Base-by-base conservation (phyloP, 805 yeast species). In the Kurtzmaniella fragi region DNA sequence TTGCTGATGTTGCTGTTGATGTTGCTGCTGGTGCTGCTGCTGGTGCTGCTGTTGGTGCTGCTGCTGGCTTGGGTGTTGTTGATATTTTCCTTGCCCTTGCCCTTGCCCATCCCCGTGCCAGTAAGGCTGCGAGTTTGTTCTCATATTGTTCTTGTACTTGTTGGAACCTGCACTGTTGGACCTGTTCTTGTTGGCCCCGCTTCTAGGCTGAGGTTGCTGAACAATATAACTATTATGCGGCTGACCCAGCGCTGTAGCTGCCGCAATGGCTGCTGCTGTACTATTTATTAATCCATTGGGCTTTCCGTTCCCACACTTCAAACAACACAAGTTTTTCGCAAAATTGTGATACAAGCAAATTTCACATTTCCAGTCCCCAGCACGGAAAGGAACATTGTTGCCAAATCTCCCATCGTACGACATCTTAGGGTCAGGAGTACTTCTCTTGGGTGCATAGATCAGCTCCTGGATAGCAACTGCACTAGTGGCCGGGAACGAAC, bases 351-450 rank as follows among this genome's bases (percentile, higher is more conserved):
- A 90, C 27, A 80, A 73, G 59, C 96, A 90, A 17, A 76, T 69
- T 40, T 83, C 90, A 67, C 96, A 90, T 60, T 88, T 89, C 96
- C 96, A 90, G 62, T 89, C 97, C 38, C 96, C 96, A 2, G 96
- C 96, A 51, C 97, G 75, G 62, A 90, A 90, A 25, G 96, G 96
- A n/a, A 90, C 95, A 50, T 78, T 73, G 38, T 62, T 63, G 32
- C 66, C 57, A 41, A 26, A 25, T 33, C 23, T 17, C 29, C 36
- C 29, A 17, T 23, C n/a, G 8, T 16, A 10, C 5, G 16, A 10
- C 13, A 12, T 14, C 5, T 6, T 32, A 7, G 17, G 9, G 17
- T 29, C 42, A 35, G 39, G 41, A 17, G 42, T 37, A 34, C 35
- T 37, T 15, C 37, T 35, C 35, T 37, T 31, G 28, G 30, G 46